phyloP scores from a whole-genome alignment of 495 filamentous ascomycete species.

The Xylaria bambusicola region DNA sequence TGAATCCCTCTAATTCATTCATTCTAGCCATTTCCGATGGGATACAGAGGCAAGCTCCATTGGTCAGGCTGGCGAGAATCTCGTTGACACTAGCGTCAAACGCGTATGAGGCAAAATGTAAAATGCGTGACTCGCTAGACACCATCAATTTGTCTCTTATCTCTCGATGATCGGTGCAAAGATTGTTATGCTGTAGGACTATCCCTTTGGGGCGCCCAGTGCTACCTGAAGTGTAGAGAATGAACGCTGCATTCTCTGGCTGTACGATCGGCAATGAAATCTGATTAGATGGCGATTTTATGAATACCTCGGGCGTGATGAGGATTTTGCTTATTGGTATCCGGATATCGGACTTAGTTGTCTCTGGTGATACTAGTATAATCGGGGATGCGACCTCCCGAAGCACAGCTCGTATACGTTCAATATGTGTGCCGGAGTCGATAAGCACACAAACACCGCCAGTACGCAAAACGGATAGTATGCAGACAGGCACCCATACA shows the following conservation, averaged over 20 bases:
- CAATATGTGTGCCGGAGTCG: conserved; percentile 21
- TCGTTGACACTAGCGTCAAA: neutral
- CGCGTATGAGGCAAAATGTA: neutral
- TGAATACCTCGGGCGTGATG: too few relatives aligned
- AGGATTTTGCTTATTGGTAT: too few relatives aligned
- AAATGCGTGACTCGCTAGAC: neutral
- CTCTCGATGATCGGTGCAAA: too few relatives aligned
- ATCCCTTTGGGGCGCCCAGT: conserved; percentile 40
- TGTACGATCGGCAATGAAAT: neutral
- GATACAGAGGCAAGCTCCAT: neutral
- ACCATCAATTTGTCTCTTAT: too few relatives aligned
- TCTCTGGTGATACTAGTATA: too few relatives aligned
- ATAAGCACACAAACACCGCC: conserved; percentile 35
- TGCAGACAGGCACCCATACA: conserved; percentile 40
- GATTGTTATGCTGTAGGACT: too few relatives aligned
- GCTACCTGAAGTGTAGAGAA: conserved; percentile 38
- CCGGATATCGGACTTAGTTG: too few relatives aligned
- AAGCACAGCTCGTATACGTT: conserved; percentile 15
- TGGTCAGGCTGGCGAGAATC: neutral
- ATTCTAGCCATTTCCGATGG: neutral
- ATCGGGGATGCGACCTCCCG: too few relatives aligned
- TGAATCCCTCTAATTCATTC: neutral
- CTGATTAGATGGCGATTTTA: neutral
- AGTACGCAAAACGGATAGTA: conserved; percentile 39
- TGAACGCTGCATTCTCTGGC: conserved; percentile 23